Evolutionary conservation across 1,139 yeast genomes (phyloP).

Genomic region (Zygoascus hellenicus): DNA sequence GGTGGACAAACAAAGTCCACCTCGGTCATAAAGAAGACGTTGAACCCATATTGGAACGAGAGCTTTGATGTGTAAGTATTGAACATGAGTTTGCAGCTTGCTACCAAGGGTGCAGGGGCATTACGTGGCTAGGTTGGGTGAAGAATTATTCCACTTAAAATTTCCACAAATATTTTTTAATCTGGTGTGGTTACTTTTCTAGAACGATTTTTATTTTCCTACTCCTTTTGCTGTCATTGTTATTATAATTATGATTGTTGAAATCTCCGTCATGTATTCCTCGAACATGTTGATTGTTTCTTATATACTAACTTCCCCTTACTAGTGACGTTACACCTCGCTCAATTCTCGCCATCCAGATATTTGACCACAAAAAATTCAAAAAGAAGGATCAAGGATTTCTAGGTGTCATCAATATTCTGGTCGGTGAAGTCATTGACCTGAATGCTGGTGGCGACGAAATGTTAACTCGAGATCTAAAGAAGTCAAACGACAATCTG

Average conservation of each 20-base stretch:
- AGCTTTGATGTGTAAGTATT: conserved; percentile 52
- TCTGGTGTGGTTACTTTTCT: too few species aligned
- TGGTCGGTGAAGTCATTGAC: conserved; percentile 86
- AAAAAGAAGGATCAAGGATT: conserved; percentile 99
- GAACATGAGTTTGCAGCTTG: not conserved
- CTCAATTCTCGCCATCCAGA: conserved; percentile 85
- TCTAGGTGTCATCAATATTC: conserved; percentile 87
- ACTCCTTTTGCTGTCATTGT: too few species aligned
- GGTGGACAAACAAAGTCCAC: conserved; percentile 96
- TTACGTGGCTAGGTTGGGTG: not conserved
- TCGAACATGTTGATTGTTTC: too few species aligned
- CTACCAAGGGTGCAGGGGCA: not conserved
- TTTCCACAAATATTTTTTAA: too few species aligned
- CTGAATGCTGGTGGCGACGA: conserved; percentile 55
- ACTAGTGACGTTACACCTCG: conserved; percentile 64
- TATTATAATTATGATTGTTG: too few species aligned
- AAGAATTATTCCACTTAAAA: too few species aligned
- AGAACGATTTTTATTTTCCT: too few species aligned
- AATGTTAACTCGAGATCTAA: conserved; percentile 88
- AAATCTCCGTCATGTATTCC: too few species aligned
- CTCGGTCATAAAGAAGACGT: conserved; percentile 84
- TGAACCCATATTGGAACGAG: conserved; percentile 98
- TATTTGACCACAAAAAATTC: conserved; percentile 94
- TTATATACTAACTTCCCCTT: not conserved
- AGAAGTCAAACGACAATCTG: conserved; percentile 84